Evolutionary conservation across 2,329 filamentous ascomycete species (phyloP).

Genomic region (Fusarium vanettenii): DNA sequence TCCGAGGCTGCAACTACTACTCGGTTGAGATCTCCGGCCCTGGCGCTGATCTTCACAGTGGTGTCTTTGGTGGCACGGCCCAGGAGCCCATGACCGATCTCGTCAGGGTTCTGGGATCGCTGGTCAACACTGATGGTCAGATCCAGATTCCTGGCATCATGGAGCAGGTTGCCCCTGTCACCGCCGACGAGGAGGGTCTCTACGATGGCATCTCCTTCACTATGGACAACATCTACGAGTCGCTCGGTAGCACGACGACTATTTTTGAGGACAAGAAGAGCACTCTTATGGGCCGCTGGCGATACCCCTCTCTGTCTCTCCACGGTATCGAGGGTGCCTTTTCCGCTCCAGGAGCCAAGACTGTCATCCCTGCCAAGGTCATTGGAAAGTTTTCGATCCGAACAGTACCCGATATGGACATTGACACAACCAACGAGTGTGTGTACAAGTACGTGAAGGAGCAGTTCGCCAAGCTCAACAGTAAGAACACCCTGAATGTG

Average conservation of each 20-base stretch:
- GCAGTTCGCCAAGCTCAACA: slow-evolving; percentile 85
- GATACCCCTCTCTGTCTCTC: slow-evolving; percentile 91
- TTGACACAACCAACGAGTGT: slow-evolving; percentile 84
- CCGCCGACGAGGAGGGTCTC: slow-evolving; percentile 85
- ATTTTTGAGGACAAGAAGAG: slow-evolving; percentile 90
- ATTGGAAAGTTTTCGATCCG: slow-evolving; percentile 98
- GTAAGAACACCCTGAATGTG: slow-evolving; percentile 91
- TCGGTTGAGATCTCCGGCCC: slow-evolving; percentile 90
- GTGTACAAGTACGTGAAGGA: slow-evolving; percentile 88
- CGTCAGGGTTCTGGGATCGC: slow-evolving; percentile 80
- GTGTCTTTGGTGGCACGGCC: slow-evolving; percentile 94
- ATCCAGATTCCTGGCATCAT: slow-evolving; percentile 94
- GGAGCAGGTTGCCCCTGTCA: slow-evolving; percentile 91
- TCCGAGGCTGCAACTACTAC: slow-evolving; percentile 99
- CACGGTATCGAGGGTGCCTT: slow-evolving; percentile 97
- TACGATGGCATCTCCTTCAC: slow-evolving; percentile 93
- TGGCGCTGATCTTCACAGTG: slow-evolving; percentile 93
- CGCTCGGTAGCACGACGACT: slow-evolving; percentile 87
- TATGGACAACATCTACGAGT: slow-evolving; percentile 95
- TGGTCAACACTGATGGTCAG: slow-evolving; percentile 91
- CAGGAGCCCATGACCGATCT: slow-evolving; percentile 99
- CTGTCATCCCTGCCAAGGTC: slow-evolving; percentile 97
- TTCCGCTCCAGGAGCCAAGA: slow-evolving; percentile 93
- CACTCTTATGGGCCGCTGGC: slow-evolving; percentile 96
- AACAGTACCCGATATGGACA: slow-evolving; percentile 97